phyloP scores from a whole-genome alignment of 2,329 filamentous ascomycete genomes.

The Scytalidium lignicola region DNA sequence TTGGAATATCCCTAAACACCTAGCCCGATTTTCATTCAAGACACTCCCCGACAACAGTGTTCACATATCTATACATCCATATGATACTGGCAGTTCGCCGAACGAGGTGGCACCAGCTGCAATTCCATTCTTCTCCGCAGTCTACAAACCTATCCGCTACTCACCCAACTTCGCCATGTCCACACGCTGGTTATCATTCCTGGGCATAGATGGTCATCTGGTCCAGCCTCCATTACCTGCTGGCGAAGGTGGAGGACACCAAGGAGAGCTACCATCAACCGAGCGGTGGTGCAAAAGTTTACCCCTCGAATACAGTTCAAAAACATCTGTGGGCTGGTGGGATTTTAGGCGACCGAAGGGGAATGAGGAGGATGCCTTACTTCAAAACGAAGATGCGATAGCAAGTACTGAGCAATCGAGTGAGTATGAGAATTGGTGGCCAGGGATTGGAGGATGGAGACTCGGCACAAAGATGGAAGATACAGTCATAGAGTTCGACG shows the following conservation, averaged over 20 bases:
- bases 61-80: conserved; percentile 40
- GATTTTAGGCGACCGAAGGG: conserved; percentile 37
- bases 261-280: conserved; percentile 41
- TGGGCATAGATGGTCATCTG: conserved; percentile 38
- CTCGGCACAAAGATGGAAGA: conserved; percentile 30
- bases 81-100: conserved; percentile 31
- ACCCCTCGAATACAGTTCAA: conserved; percentile 25
- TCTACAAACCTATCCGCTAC: conserved; percentile 36
- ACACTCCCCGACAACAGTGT: conserved; percentile 31
- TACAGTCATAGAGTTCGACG: conserved; percentile 24
- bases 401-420: neutral
- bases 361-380: conserved; percentile 12
- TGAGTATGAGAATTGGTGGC: conserved; percentile 41
- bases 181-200: conserved; percentile 30
- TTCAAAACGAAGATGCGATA: neutral
- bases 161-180: conserved; percentile 40
- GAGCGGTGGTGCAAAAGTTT: conserved; percentile 38
- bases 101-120: conserved; percentile 19
- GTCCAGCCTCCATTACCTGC: conserved; percentile 45
- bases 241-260: conserved; percentile 27
- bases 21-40: conserved; percentile 45
- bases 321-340: conserved; percentile 39
- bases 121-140: conserved; percentile 41
- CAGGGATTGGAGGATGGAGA: conserved; percentile 39
- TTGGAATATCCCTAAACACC: conserved; percentile 52